These are phyloP conservation scores for Moniliella sp. DNA, from an alignment of 1,284 basidiomycete genomes.

Conservation along the genomic window DNA sequence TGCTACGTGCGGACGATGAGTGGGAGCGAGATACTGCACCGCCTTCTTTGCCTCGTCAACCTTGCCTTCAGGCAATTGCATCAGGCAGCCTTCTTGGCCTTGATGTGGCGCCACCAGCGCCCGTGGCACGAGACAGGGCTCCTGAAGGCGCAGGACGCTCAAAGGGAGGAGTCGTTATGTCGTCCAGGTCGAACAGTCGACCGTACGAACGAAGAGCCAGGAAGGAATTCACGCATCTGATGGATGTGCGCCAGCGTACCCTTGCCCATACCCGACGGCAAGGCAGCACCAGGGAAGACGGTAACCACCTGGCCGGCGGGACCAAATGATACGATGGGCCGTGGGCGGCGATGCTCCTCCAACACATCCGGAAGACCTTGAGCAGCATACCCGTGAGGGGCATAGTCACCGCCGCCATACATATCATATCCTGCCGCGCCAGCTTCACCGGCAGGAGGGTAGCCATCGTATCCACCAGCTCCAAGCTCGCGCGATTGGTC, in stretches of 20 bases:
- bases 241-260: background rate
- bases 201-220: constrained; percentile 16
- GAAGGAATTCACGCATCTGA: constrained; percentile 10
- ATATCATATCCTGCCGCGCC: too few species aligned
- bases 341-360: constrained; percentile 12
- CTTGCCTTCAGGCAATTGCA: constrained; percentile 20
- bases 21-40: constrained; percentile 14
- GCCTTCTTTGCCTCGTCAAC: constrained; percentile 17
- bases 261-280: background rate
- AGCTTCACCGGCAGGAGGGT: too few species aligned
- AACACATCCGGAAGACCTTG: constrained; percentile 11
- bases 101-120: constrained; percentile 5
- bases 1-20: too few species aligned
- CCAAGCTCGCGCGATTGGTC: too few species aligned
- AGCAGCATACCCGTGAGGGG: too few species aligned
- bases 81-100: constrained; percentile 19
- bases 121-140: constrained; percentile 15
- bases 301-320: constrained; percentile 24
- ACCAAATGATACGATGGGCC: constrained; percentile 22
- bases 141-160: constrained; percentile 11
- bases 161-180: constrained; percentile 24
- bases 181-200: constrained; percentile 17
- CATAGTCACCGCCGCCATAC: too few species aligned
- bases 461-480: too few species aligned
- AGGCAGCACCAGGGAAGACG: constrained; percentile 14